Evolutionary conservation across 768 basidiomycete species (phyloP), one percentile per base, ranked within the genome.

Genomic region (Leccinellum luteum): DNA sequence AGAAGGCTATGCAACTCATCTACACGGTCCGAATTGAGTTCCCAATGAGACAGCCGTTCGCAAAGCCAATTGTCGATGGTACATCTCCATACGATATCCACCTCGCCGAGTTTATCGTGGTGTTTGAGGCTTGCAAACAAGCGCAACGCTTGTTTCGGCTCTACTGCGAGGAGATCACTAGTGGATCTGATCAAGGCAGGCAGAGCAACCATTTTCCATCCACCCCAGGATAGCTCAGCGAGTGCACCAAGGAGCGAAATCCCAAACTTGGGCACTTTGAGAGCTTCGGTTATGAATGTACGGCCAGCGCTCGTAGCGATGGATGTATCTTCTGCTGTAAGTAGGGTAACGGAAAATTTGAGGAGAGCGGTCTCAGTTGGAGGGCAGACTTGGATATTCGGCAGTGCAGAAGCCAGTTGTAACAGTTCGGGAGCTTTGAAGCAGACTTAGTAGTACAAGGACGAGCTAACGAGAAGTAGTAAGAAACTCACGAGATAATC

Each of bases 161-260:
- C 75, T 6, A 63, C 57, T 27, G 82, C 74, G 14, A 85, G 64
- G 21, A 85, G 64, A 48, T 75, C 76, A 4, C 76, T 71, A 2
- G 81, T 81, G 30, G 75, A 73, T 62, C 81, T 83, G 14, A 84
- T 63, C n/a, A 90, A 65, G 13, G 78, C 70, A 2, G 89, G 86
- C 2, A 86, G 66, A 14, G 81, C 87, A 10, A 91, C 69, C 31
- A 83, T 74, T 67, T 85, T 89, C 89, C 89, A 92, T 3, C 89
- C 91, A 19, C 83, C 83, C 88, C 90, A 93, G 0, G 77, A 78
- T 5, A 86, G 71, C 49, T 87, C 85, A 2, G 85, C 79, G 7
- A 92, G 79, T 5, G 80, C 74, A 0, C 85, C 85, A 28, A 83
- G 79, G 5, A 92, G 71, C 30, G 79, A 77, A 3, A 85, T 60